phyloP scores from a whole-genome alignment of 2,329 filamentous ascomycete genomes.

The Neofusicoccum laricinum region DNA sequence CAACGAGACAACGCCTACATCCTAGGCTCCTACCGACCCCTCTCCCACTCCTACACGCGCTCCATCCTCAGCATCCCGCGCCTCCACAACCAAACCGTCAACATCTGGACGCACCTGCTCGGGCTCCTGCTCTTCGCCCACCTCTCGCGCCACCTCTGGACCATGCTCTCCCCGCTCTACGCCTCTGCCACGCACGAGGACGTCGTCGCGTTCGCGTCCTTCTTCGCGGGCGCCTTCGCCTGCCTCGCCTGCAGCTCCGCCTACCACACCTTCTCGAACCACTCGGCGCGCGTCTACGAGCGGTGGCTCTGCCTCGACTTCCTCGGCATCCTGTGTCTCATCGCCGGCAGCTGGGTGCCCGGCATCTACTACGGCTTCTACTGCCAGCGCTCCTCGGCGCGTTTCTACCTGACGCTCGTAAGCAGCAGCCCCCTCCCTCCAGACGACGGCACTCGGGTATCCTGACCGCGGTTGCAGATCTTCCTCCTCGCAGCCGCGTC shows the following conservation, averaged over 20 bases:
- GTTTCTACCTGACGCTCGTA: slow-evolving; percentile 38
- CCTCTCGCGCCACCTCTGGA: slow-evolving; percentile 23
- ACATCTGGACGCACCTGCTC: slow-evolving; percentile 67
- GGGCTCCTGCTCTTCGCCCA: slow-evolving; percentile 28
- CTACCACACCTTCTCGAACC: slow-evolving; percentile 82
- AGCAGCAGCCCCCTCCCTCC: neutral
- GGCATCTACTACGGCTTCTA: slow-evolving; percentile 62
- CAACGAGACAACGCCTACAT: slow-evolving; percentile 68
- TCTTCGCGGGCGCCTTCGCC: slow-evolving; percentile 38
- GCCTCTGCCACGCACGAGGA: slow-evolving; percentile 33
- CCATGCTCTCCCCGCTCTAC: slow-evolving; percentile 27
- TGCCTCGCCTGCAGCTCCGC: slow-evolving; percentile 57
- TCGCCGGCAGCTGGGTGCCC: slow-evolving; percentile 87
- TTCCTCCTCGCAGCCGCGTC: slow-evolving; percentile 26
- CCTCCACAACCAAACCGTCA: slow-evolving; percentile 67
- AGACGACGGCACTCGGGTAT: too few relatives aligned
- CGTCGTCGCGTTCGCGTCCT: slow-evolving; percentile 35
- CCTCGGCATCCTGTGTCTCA: slow-evolving; percentile 85
- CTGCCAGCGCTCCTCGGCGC: slow-evolving; percentile 32
- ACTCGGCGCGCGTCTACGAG: slow-evolving; percentile 71
- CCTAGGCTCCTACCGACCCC: slow-evolving; percentile 61
- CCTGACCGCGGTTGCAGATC: neutral
- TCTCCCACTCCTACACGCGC: slow-evolving; percentile 57
- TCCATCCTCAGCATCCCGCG: slow-evolving; percentile 61
- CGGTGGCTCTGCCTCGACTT: slow-evolving; percentile 95